phyloP scores from a whole-genome alignment of 192 early-diverging fungal genomes.

The Lunasporangiospora selenospora region DNA sequence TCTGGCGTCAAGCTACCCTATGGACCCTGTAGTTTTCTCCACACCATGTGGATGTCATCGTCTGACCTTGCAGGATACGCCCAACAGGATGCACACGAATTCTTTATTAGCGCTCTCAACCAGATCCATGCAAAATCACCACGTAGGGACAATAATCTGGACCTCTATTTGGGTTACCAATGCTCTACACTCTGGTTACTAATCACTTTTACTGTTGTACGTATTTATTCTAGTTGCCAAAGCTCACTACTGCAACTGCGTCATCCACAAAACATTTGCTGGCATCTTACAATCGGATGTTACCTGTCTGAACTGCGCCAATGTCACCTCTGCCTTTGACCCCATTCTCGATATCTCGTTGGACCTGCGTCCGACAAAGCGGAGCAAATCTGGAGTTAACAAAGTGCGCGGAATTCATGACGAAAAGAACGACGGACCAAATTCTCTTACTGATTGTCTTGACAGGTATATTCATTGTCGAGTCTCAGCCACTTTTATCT shows the following conservation, averaged over 20 bases:
- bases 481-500: too few species aligned
- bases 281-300: conserved; percentile 92
- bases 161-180: too few species aligned
- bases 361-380: conserved; percentile 67
- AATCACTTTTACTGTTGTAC: too few species aligned
- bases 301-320: conserved; percentile 81
- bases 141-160: conserved; percentile 51
- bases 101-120: conserved; percentile 90
- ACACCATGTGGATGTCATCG: conserved; percentile 89
- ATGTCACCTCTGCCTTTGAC: conserved; percentile 81
- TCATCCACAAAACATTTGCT: conserved; percentile 90
- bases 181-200: too few species aligned
- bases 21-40: conserved; percentile 84
- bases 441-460: conserved; percentile 68
- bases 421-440: conserved; percentile 44
- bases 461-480: conserved; percentile 70
- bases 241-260: conserved; percentile 72
- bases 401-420: conserved; percentile 30
- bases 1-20: conserved; percentile 73
- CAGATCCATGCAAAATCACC: conserved; percentile 77
- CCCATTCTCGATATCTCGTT: conserved; percentile 93
- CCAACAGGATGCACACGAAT: conserved; percentile 98
- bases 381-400: conserved; percentile 30
- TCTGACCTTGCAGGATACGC: conserved; percentile 89
- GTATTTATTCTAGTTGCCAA: conserved; percentile 23